Base-by-base conservation (phyloP, 1,284 basidiomycete genomes). In the Lignosus rhinocerotis region DNA sequence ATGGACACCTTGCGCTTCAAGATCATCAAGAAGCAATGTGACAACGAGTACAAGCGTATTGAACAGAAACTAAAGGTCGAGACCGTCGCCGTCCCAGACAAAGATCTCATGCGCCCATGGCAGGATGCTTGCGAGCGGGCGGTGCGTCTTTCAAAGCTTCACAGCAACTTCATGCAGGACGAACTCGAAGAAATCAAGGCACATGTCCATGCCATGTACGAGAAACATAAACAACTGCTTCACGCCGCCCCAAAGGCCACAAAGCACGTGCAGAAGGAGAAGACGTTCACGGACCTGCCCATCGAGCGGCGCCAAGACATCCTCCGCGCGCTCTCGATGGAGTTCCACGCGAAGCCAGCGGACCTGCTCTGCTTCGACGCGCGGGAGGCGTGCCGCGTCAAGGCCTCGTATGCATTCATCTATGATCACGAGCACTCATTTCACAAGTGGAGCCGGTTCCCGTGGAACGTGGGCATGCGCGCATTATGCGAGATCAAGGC, bases 381-480 rank as follows among this genome's bases (percentile, higher is more conserved):
- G 17, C 67, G 70, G 16, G 72, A 76, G 21, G 55, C 78, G 16
- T 65, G 68, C n/a, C 67, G 71, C 1, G 55, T 83, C 45, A 75
- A 76, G 62, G 82, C 83, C 0, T 84, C 82, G 9, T 84, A 79
- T 63, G 83, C 82, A 2, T 85, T 84, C 64, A 51, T 73, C 9
- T 74, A 76, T 59, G 80, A 81, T 61, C 56, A 59, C 54, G 41
- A 68, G 63, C 32, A 58, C 55, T 16, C 31, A 32, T 42, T 19
- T 31, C 14, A 39, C 1, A 58, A 63, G 32, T 78, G 71, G 69
- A 73, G 75, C 3, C 73, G 78, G 14, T 84, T 84, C 58, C 80
- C 83, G 3, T 85, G 77, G 72, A 75, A 84, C 64, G 75, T 85
- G 38, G 79, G 80, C 0, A 77, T 81, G 71, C 72, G 81, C 12